Evolutionary conservation across 2,329 filamentous ascomycete genomes (phyloP).

Genomic region (Penicillium aurantiogriseum): DNA sequence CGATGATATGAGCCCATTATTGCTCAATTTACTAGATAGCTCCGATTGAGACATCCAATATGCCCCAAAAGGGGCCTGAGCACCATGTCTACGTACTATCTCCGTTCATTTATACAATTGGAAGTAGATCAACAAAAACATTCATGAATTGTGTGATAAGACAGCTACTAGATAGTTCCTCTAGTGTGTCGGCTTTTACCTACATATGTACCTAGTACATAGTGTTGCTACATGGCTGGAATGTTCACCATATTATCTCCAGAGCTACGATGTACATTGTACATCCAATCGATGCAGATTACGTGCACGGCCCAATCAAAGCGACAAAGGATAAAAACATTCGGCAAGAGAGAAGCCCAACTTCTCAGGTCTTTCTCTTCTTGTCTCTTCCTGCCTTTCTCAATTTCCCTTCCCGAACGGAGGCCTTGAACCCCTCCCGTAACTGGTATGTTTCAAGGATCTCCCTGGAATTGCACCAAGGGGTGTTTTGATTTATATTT

Average conservation of each 20-base stretch:
- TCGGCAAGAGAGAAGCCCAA: not conserved
- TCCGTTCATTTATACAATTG: not conserved
- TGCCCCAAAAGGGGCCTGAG: slow-evolving; percentile 6
- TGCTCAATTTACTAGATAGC: slow-evolving; percentile 1
- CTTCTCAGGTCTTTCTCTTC: not conserved
- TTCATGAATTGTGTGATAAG: not conserved
- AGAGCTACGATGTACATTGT: not conserved
- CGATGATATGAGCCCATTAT: not conserved
- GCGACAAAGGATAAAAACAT: slow-evolving; percentile 5
- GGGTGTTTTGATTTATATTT: slow-evolving; percentile 25
- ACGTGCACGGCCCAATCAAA: slow-evolving; percentile 14
- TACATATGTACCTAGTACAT: not conserved
- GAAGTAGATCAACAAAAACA: not conserved
- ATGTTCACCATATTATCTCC: not conserved
- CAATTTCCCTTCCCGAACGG: not conserved
- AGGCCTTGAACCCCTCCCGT: not conserved
- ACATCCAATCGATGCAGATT: slow-evolving; percentile 3
- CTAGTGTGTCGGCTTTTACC: not conserved
- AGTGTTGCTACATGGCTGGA: not conserved
- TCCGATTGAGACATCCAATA: slow-evolving; percentile 12
- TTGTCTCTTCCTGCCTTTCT: not conserved
- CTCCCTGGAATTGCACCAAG: slow-evolving; percentile 29
- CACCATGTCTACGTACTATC: not conserved
- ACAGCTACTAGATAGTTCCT: no score
- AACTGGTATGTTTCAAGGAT: slow-evolving; percentile 27